A percentile compares a stretch with the other conserved stretches of the same genome.
Evolutionary conservation across 768 basidiomycete genomes (phyloP).

Genomic region (Scleroderma citrinum): DNA sequence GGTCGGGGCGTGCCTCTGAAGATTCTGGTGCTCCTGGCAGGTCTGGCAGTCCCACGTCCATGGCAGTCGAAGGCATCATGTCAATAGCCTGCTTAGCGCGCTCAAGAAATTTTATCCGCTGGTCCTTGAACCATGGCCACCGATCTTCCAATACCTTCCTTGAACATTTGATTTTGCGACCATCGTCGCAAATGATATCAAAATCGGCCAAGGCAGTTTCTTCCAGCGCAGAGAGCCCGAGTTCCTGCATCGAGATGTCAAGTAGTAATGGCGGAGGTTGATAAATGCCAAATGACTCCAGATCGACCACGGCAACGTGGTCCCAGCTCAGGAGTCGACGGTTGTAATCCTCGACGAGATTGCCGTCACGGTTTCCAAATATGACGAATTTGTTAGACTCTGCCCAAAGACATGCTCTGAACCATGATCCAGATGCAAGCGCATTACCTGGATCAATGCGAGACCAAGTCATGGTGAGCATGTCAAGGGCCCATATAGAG

Average conservation of each 20-base stretch:
- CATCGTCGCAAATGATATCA: slow-evolving; percentile 89
- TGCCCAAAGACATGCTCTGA: slow-evolving; percentile 83
- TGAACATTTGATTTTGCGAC: slow-evolving; percentile 75
- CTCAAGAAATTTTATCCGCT: slow-evolving; percentile 53
- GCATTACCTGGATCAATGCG: slow-evolving; percentile 86
- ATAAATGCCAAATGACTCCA: slow-evolving; percentile 96
- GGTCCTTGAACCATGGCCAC: slow-evolving; percentile 93
- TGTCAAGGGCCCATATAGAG: slow-evolving; percentile 93
- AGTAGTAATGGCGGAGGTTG: slow-evolving; percentile 68
- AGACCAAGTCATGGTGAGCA: slow-evolving; percentile 77
- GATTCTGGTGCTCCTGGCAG: slow-evolving; percentile 45
- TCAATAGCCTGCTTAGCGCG: slow-evolving; percentile 54
- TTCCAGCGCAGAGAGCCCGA: slow-evolving; percentile 80
- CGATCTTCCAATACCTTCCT: slow-evolving; percentile 80
- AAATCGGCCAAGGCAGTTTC: slow-evolving; percentile 84
- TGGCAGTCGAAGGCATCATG: slow-evolving; percentile 50
- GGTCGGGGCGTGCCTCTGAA: slow-evolving; percentile 59
- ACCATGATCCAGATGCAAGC: slow-evolving; percentile 89
- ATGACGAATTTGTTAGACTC: slow-evolving; percentile 82
- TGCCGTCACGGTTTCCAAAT: slow-evolving; percentile 85
- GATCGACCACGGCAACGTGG: slow-evolving; percentile 83
- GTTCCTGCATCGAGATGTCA: slow-evolving; percentile 70
- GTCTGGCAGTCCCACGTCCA: slow-evolving; percentile 60
- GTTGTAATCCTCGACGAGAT: slow-evolving; percentile 89
- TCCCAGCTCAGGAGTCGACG: slow-evolving; percentile 88